A percentile compares a stretch with the other conserved stretches of the same genome.
phyloP scores from a whole-genome alignment of 352 stramenopile genomes.

The Saprolegnia parasitica region DNA sequence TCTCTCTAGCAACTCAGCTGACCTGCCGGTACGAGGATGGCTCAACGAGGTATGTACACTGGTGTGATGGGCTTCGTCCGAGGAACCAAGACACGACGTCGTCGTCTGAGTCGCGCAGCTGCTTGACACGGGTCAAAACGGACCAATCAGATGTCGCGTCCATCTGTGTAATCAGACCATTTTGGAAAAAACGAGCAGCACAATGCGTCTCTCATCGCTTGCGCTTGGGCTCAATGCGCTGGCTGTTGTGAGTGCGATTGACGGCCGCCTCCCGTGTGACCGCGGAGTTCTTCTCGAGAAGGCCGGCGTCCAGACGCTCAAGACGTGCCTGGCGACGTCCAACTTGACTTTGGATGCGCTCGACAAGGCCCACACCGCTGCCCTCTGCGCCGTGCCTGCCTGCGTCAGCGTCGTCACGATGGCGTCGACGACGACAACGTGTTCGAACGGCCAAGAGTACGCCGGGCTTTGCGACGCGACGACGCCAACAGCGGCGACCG shows the following conservation, averaged over 20 bases:
- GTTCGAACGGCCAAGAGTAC: neutral
- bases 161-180: neutral
- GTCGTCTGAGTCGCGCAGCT: no score
- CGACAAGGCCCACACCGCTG: neutral
- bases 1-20: no score
- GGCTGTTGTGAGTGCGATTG: neutral
- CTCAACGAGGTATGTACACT: no score
- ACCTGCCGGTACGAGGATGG: no score
- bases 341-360: constrained; percentile 5
- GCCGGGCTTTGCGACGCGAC: neutral
- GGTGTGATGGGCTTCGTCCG: no score
- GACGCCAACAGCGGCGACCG: neutral
- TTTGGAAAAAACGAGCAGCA: neutral
- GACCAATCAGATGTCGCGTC: no score
- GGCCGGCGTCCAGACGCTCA: constrained; percentile 8
- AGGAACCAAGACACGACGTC: no score
- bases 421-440: constrained; percentile 7
- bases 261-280: constrained; percentile 22
- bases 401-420: constrained; percentile 23
- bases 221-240: neutral
- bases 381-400: constrained; percentile 7
- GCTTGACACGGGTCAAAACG: no score
- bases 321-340: constrained; percentile 3
- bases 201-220: neutral
- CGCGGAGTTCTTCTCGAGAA: constrained; percentile 10